Conservation (phyloP, 2,329 filamentous ascomycete species). For the Ascochyta viciae-villosae region DNA sequence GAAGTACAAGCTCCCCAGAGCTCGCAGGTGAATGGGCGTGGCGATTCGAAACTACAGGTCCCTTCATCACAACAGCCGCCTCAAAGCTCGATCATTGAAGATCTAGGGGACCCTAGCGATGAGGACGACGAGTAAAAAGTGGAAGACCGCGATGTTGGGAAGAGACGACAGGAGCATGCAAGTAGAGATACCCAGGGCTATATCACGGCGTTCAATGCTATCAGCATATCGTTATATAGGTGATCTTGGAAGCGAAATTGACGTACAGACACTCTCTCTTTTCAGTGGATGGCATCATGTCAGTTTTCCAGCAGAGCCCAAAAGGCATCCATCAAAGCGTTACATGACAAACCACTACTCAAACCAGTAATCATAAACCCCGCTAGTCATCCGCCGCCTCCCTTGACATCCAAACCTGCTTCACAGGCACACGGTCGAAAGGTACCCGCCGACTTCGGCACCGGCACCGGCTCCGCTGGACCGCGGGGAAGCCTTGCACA, state of each 20-base stretch:
- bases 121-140: conserved; percentile 1
- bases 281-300: too few species aligned
- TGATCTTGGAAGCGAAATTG: not conserved
- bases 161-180: not conserved
- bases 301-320: too few species aligned
- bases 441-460: not conserved
- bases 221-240: not conserved
- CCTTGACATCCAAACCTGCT: not conserved
- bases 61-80: conserved; percentile 20
- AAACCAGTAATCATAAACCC: not conserved
- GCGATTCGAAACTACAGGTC: conserved; percentile 8
- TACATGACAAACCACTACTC: not conserved
- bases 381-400: not conserved
- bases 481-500: conserved; percentile 1
- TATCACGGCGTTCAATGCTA: not conserved
- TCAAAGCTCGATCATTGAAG: conserved; percentile 27
- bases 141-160: not conserved
- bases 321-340: too few species aligned
- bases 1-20: not conserved
- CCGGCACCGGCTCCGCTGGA: conserved; percentile 1
- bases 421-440: not conserved
- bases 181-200: not conserved
- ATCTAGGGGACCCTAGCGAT: conserved; percentile 31
- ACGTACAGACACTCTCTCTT: not conserved
- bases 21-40: not conserved